Evolutionary conservation across 345 rosid genomes (phyloP).

Genomic region (Capsella bursapastoris): DNA sequence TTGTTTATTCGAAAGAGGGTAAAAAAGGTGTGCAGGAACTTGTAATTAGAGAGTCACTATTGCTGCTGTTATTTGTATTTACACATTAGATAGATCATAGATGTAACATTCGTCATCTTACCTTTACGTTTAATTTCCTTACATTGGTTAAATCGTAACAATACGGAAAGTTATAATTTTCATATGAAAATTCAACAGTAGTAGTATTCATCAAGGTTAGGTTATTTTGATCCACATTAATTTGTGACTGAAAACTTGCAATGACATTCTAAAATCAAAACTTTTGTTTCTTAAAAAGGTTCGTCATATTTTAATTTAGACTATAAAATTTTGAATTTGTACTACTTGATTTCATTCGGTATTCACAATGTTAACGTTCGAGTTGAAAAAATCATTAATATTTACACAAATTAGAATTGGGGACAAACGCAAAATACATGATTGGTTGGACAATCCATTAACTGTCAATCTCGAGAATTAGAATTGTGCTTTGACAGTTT

Average conservation of each 20-base stretch:
- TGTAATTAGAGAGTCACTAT: not conserved
- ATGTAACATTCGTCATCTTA: not conserved
- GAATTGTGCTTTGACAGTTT: slow-evolving; percentile 29
- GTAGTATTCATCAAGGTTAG: no score
- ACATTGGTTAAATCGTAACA: not conserved
- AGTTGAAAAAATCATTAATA: no score
- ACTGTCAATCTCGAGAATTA: slow-evolving; percentile 34
- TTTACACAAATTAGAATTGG: not conserved
- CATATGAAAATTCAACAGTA: not conserved
- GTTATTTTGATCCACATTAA: not conserved
- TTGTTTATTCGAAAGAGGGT: not conserved
- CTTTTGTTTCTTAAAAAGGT: not conserved
- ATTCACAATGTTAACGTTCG: not conserved
- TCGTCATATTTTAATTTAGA: not conserved
- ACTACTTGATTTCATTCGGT: not conserved
- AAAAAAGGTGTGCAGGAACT: not conserved
- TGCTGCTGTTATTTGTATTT: not conserved
- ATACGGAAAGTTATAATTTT: no score
- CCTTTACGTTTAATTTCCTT: not conserved
- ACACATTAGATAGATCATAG: slow-evolving; percentile 1
- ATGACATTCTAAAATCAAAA: not conserved
- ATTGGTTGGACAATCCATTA: slow-evolving; percentile 6
- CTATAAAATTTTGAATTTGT: not conserved
- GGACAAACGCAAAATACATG: not conserved
- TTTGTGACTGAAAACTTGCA: not conserved